Percentiles rank a stretch among this genome's conserved stretches.
These are phyloP conservation scores for Petunia axillaris DNA, from an alignment of 257 asterid species.

Conservation along the genomic window DNA sequence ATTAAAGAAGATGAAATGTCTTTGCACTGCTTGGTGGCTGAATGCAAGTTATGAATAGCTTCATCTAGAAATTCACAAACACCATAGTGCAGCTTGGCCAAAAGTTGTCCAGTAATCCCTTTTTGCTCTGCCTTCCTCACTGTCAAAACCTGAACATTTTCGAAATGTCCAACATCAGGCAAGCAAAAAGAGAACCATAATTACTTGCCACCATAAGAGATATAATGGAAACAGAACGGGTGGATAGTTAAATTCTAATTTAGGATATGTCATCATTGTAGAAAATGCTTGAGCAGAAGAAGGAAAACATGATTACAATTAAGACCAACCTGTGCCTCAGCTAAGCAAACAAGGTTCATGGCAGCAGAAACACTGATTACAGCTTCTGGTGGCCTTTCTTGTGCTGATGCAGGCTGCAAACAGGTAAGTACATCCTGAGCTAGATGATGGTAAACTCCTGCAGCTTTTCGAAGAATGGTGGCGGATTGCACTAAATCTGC, in stretches of 20 bases:
- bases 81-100: constrained; percentile 68
- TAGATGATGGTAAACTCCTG: constrained; percentile 58
- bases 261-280: neutral
- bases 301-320: neutral
- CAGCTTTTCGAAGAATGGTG: constrained; percentile 64
- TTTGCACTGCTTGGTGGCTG: constrained; percentile 48
- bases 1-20: constrained; percentile 50
- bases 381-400: constrained; percentile 64
- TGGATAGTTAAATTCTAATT: neutral
- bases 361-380: constrained; percentile 38
- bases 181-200: neutral
- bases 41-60: constrained; percentile 43
- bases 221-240: neutral
- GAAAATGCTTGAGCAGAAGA: neutral
- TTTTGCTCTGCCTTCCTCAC: constrained; percentile 68
- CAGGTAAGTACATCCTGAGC: constrained; percentile 44
- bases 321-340: constrained; percentile 67
- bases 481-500: constrained; percentile 72
- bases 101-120: constrained; percentile 54
- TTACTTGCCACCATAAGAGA: neutral
- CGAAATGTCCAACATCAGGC: neutral
- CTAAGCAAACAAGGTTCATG: constrained; percentile 69
- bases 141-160: constrained; percentile 55
- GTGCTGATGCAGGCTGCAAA: constrained; percentile 27
- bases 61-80: constrained; percentile 55